These are phyloP conservation scores for Saturnispora zaruensis DNA, from an alignment of 805 yeast species.

Conservation along the genomic window DNA sequence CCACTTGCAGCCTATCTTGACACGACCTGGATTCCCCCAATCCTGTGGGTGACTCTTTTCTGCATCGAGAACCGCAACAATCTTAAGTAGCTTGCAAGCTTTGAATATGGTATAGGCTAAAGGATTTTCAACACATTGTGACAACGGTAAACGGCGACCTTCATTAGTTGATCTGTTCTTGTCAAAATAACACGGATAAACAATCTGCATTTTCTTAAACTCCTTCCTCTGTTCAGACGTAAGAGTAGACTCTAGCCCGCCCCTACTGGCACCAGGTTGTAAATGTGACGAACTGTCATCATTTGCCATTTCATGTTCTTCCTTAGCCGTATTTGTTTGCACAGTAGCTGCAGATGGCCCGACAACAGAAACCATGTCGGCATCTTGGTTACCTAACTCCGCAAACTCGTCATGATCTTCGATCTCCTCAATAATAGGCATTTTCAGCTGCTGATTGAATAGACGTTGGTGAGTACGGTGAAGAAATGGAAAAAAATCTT, in stretches of 20 bases:
- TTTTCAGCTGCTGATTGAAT: constrained; percentile 15
- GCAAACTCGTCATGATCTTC: constrained; percentile 78
- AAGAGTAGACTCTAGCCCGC: constrained; percentile 14
- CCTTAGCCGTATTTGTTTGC: constrained; percentile 45
- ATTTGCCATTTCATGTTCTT: not conserved
- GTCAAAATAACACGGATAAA: constrained; percentile 94
- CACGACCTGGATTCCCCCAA: constrained; percentile 96
- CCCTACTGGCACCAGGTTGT: not conserved
- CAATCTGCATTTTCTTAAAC: constrained; percentile 58
- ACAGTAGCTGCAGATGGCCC: constrained; percentile 53
- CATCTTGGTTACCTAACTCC: constrained; percentile 31
- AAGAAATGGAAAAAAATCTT: constrained; percentile 1
- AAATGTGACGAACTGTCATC: not conserved
- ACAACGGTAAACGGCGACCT: constrained; percentile 72
- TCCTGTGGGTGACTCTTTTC: constrained; percentile 93
- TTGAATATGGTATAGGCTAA: constrained; percentile 75
- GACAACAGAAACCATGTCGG: constrained; percentile 91
- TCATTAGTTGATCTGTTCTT: constrained; percentile 59
- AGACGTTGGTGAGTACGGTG: not conserved
- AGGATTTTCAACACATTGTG: constrained; percentile 77
- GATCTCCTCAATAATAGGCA: constrained; percentile 69
- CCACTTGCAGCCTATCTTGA: constrained; percentile 57
- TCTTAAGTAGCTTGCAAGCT: constrained; percentile 38
- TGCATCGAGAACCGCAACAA: constrained; percentile 50
- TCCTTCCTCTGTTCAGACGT: constrained; percentile 49